phyloP scores from a whole-genome alignment of 2,329 filamentous ascomycete genomes.

The Colletotrichum higginsianum region DNA sequence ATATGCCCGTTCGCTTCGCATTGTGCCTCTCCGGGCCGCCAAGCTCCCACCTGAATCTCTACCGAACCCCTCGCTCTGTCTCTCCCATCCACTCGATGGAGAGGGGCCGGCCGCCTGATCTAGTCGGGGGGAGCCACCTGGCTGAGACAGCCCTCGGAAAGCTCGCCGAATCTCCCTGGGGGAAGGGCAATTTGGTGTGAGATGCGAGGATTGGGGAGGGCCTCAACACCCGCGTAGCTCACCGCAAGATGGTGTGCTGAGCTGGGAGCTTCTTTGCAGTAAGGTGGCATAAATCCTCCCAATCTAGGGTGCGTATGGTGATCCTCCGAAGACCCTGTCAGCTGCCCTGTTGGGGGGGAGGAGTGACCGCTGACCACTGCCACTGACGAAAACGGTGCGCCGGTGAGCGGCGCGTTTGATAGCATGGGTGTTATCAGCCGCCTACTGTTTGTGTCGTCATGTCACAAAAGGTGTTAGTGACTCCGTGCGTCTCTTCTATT shows the following conservation, averaged over 20 bases:
- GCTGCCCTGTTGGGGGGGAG: conserved; percentile 29
- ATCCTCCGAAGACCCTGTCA: conserved; percentile 23
- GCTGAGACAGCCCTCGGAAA: conserved; percentile 27
- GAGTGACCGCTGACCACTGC: too few relatives aligned
- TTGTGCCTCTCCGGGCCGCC: not conserved
- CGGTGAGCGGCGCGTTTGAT: conserved; percentile 17
- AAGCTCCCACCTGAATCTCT: conserved; percentile 6
- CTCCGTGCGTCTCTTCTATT: conserved; percentile 13
- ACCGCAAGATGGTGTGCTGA: conserved; percentile 29
- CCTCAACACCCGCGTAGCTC: conserved; percentile 11
- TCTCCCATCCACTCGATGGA: not conserved
- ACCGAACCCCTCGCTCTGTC: not conserved
- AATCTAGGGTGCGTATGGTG: conserved; percentile 36
- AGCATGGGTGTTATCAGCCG: conserved; percentile 8
- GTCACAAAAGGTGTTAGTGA: not conserved
- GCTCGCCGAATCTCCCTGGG: conserved; percentile 18
- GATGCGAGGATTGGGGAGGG: not conserved
- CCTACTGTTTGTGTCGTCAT: not conserved
- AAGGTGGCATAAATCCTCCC: not conserved
- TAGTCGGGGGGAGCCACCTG: not conserved
- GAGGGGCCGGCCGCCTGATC: too few relatives aligned
- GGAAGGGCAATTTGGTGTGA: too few relatives aligned
- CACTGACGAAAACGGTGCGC: conserved; percentile 15
- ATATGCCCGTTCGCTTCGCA: not conserved
- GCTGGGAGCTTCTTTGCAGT: not conserved